These are phyloP conservation scores for Cladosporium austrohemisphaericum DNA, from an alignment of 2,329 filamentous ascomycete species.

Conservation along the genomic window DNA sequence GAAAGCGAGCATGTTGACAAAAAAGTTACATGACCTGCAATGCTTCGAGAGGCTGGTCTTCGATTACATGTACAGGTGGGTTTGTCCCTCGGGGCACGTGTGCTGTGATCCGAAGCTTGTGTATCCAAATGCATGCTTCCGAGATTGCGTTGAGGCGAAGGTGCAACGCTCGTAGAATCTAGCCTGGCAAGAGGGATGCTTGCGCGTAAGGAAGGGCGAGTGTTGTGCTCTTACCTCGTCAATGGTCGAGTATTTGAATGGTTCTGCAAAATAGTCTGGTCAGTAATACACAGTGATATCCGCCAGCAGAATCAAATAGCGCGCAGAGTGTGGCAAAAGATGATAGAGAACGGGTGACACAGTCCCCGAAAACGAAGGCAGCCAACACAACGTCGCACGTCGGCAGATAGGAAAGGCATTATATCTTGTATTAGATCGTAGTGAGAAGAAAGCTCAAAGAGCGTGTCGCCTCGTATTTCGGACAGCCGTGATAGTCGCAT, in stretches of 20 bases:
- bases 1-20: constrained; percentile 14
- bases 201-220: neutral
- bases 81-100: too few relatives aligned
- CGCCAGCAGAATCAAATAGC: neutral
- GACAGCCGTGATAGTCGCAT: constrained; percentile 4
- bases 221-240: too few relatives aligned
- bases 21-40: constrained; percentile 3
- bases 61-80: neutral
- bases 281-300: too few relatives aligned
- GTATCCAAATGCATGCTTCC: neutral
- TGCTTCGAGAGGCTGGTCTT: neutral
- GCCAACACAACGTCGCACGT: neutral
- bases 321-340: too few relatives aligned
- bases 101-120: neutral
- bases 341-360: too few relatives aligned
- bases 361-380: neutral
- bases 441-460: neutral
- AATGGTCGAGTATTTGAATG: too few relatives aligned
- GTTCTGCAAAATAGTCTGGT: too few relatives aligned
- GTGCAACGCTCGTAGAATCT: neutral
- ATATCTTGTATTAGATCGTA: constrained; percentile 8
- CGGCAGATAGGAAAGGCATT: neutral
- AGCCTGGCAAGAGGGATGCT: neutral
- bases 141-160: neutral
- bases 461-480: neutral